These are phyloP conservation scores for Bacidia gigantensis DNA, from an alignment of 495 filamentous ascomycete species.

Conservation along the genomic window DNA sequence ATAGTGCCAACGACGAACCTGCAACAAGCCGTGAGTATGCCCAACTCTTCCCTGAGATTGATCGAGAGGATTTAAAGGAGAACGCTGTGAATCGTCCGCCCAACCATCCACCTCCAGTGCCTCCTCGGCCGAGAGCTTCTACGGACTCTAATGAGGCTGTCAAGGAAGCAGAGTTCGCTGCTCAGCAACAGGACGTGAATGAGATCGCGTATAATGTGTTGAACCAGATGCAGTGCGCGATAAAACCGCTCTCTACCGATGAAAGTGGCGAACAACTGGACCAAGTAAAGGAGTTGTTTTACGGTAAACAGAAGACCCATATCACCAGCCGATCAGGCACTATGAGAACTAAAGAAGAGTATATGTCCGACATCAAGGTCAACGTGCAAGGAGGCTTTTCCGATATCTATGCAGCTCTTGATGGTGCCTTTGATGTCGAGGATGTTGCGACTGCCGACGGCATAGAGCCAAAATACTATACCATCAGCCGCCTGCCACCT, in stretches of 20 bases:
- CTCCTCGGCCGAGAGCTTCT: slow-evolving; percentile 29
- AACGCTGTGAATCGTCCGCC: slow-evolving; percentile 12
- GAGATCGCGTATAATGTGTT: slow-evolving; percentile 89
- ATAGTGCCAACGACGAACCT: slow-evolving; percentile 23
- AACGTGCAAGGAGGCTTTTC: slow-evolving; percentile 44
- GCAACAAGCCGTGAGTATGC: slow-evolving; percentile 25
- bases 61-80: slow-evolving; percentile 12
- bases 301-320: slow-evolving; percentile 41
- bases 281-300: slow-evolving; percentile 55
- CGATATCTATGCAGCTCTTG: slow-evolving; percentile 71
- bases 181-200: slow-evolving; percentile 86
- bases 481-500: slow-evolving; percentile 65
- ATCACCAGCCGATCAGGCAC: slow-evolving; percentile 31
- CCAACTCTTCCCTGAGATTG: slow-evolving; percentile 11
- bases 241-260: slow-evolving; percentile 48
- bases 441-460: slow-evolving; percentile 50
- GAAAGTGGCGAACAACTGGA: slow-evolving; percentile 65
- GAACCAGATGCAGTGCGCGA: slow-evolving; percentile 78
- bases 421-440: slow-evolving; percentile 69
- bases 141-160: slow-evolving; percentile 26
- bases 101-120: slow-evolving; percentile 31
- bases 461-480: slow-evolving; percentile 53
- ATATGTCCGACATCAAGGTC: slow-evolving; percentile 49
- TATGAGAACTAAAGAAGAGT: slow-evolving; percentile 38
- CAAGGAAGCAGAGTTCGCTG: slow-evolving; percentile 46